These are phyloP conservation scores for Heliocybe sulcata DNA, from an alignment of 1,284 basidiomycete genomes.

Conservation along the genomic window DNA sequence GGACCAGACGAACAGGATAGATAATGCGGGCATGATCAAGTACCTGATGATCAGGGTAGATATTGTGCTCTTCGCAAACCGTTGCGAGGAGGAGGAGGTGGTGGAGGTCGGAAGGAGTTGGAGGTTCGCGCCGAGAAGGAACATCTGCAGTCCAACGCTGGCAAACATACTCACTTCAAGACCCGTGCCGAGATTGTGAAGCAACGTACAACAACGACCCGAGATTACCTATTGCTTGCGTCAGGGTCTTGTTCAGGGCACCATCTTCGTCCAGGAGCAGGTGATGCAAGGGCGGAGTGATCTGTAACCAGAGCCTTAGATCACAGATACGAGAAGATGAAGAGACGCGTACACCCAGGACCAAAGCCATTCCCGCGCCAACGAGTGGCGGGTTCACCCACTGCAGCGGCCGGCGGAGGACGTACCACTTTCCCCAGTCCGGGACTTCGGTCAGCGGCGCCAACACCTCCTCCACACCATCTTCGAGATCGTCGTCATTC, in stretches of 20 bases:
- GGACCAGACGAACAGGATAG: conserved; percentile 19
- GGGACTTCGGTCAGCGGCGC: conserved; percentile 3
- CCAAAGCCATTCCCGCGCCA: conserved; percentile 20
- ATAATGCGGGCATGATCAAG: conserved; percentile 19
- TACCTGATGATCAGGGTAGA: conserved; percentile 21
- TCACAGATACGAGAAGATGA: not conserved
- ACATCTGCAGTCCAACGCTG: conserved; percentile 23
- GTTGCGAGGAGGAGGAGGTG: conserved; percentile 8
- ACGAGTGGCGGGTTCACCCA: conserved; percentile 21
- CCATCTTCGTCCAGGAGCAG: conserved; percentile 17
- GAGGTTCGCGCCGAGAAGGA: conserved; percentile 23
- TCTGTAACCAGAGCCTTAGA: conserved; percentile 8
- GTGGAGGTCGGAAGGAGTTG: conserved; percentile 16
- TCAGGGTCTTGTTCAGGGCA: conserved; percentile 18
- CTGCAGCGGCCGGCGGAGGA: conserved; percentile 11
- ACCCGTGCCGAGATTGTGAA: not conserved
- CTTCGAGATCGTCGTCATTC: conserved; percentile 12
- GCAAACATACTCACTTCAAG: too few species aligned
- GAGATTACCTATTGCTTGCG: conserved; percentile 19
- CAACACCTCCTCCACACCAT: conserved; percentile 3
- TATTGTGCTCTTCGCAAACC: conserved; percentile 8
- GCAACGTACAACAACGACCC: conserved; percentile 21
- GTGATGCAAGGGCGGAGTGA: conserved; percentile 16
- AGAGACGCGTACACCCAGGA: conserved; percentile 17
- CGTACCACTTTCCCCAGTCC: not conserved